phyloP scores from a whole-genome alignment of 805 yeast genomes.

The Yueomyces sinensis region DNA sequence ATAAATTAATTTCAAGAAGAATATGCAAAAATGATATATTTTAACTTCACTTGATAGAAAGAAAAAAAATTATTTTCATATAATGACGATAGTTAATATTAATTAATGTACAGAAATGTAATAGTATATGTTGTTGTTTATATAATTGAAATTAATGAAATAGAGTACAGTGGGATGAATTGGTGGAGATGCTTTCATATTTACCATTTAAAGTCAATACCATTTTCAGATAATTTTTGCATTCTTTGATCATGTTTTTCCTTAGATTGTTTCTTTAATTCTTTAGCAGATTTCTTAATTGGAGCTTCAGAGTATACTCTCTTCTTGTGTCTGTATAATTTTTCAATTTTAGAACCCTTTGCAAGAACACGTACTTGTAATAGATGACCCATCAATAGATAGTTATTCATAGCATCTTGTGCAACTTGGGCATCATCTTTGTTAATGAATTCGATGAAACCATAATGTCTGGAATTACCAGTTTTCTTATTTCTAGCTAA shows the following conservation, averaged over 20 bases:
- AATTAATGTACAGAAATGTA: too few relatives aligned
- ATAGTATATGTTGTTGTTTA: too few relatives aligned
- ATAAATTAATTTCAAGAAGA: too few relatives aligned
- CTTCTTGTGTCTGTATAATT: slow-evolving; percentile 25
- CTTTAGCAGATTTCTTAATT: slow-evolving; percentile 19
- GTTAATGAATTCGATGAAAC: slow-evolving; percentile 71
- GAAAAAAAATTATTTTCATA: too few relatives aligned
- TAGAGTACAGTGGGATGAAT: neutral
- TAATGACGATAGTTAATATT: too few relatives aligned
- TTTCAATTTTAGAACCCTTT: slow-evolving; percentile 33
- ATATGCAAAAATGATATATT: too few relatives aligned
- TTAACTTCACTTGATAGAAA: too few relatives aligned
- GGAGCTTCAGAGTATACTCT: slow-evolving; percentile 21
- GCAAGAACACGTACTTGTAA: slow-evolving; percentile 47
- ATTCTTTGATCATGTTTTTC: slow-evolving; percentile 24
- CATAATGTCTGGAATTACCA: slow-evolving; percentile 86
- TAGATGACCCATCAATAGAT: slow-evolving; percentile 76
- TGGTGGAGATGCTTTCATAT: neutral
- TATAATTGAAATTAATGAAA: neutral
- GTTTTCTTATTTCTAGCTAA: slow-evolving; percentile 81
- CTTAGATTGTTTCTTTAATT: slow-evolving; percentile 21
- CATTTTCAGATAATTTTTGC: slow-evolving; percentile 23
- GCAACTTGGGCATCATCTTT: slow-evolving; percentile 75
- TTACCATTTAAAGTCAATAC: slow-evolving; percentile 26
- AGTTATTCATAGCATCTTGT: slow-evolving; percentile 92